These are phyloP conservation scores for Mycena epipterygia DNA, from an alignment of 768 basidiomycete species.

Conservation along the genomic window DNA sequence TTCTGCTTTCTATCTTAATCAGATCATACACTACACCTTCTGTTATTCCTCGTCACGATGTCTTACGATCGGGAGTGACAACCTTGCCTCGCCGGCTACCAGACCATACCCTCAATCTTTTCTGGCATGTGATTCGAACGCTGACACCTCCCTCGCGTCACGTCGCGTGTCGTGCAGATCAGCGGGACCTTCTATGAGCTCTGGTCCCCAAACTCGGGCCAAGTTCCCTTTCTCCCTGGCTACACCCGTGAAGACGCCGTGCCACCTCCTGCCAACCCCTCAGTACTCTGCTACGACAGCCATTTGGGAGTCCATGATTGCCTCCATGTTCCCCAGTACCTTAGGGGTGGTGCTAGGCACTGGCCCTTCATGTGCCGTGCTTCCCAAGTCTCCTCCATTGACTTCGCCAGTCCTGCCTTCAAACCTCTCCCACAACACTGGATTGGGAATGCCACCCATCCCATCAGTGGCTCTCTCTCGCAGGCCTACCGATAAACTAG, in stretches of 20 bases:
- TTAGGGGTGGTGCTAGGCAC: not conserved
- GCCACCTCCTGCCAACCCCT: not conserved
- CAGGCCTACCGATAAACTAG: no score
- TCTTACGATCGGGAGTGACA: not conserved
- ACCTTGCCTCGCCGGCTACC: not conserved
- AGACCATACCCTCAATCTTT: not conserved
- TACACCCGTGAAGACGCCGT: not conserved
- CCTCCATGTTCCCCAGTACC: not conserved
- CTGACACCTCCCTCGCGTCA: not conserved
- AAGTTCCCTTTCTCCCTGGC: not conserved
- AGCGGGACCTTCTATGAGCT: not conserved
- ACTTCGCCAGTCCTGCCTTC: not conserved
- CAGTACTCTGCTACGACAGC: no score
- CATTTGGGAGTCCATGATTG: not conserved
- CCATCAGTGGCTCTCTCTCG: no score
- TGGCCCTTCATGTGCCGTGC: conserved; percentile 2
- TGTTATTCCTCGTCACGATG: no score
- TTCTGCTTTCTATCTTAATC: no score
- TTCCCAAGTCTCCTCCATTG: not conserved
- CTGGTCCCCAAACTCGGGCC: not conserved
- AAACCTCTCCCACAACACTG: no score
- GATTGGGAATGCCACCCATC: not conserved
- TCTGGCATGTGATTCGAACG: not conserved
- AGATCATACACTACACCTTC: no score
- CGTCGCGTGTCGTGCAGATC: not conserved